Evolutionary conservation across 192 early-diverging fungal genomes (phyloP).

Genomic region (Backusella sp.): DNA sequence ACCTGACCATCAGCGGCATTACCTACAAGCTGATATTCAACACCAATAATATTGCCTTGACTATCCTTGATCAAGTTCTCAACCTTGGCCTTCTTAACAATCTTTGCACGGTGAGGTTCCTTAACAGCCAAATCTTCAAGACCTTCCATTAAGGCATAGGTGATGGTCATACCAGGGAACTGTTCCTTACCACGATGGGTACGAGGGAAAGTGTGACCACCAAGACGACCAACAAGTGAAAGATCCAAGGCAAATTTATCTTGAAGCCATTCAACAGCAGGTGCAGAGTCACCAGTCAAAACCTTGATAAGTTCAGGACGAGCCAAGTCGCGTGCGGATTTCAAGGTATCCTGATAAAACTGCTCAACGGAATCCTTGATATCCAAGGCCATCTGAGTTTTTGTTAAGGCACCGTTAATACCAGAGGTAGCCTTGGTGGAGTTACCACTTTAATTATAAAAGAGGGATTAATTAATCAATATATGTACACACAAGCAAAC

Average conservation of each 20-base stretch:
- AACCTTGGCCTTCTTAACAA: constrained; percentile 85
- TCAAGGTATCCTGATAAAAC: constrained; percentile 86
- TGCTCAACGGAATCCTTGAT: constrained; percentile 81
- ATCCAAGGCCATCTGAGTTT: constrained; percentile 67
- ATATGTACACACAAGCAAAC: neutral
- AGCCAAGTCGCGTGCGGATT: constrained; percentile 81
- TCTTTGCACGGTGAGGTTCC: constrained; percentile 66
- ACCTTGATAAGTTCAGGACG: constrained; percentile 80
- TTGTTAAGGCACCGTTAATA: constrained; percentile 93
- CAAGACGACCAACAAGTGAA: constrained; percentile 82
- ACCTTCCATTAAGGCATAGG: constrained; percentile 83
- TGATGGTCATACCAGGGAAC: constrained; percentile 93
- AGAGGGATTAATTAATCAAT: neutral
- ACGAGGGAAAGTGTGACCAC: constrained; percentile 92
- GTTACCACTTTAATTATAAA: constrained; percentile 62
- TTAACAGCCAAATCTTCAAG: constrained; percentile 70
- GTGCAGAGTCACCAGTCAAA: constrained; percentile 79
- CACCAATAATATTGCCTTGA: constrained; percentile 72
- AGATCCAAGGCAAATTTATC: constrained; percentile 88
- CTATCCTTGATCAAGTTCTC: constrained; percentile 66
- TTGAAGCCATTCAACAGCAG: constrained; percentile 93
- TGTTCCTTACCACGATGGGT: constrained; percentile 90
- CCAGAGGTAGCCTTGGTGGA: constrained; percentile 98
- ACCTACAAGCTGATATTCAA: constrained; percentile 64
- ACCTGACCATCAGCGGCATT: constrained; percentile 52